Percentiles rank a stretch among this genome's conserved stretches.
Evolutionary conservation across 2,329 filamentous ascomycete species (phyloP).

Genomic region (Penicillium sp.): DNA sequence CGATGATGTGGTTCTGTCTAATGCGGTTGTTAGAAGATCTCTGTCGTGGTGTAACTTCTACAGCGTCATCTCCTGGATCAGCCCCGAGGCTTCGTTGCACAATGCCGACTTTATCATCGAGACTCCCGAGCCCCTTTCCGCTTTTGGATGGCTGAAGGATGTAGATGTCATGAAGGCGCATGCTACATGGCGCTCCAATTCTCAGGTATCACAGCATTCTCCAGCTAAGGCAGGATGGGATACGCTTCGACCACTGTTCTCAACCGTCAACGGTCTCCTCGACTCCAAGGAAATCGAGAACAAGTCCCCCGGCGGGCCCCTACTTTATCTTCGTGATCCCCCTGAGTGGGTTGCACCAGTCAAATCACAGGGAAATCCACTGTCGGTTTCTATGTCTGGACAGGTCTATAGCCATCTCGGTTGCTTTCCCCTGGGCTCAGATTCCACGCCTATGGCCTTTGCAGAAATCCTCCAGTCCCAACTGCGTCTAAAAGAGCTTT

Average conservation of each 20-base stretch:
- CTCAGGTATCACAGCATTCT: constrained; percentile 18
- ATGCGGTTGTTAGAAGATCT: constrained; percentile 42
- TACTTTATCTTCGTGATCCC: constrained; percentile 24
- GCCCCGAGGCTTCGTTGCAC: constrained; percentile 33
- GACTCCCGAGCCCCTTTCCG: constrained; percentile 39
- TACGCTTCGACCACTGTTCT: constrained; percentile 25
- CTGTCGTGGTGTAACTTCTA: constrained; percentile 47
- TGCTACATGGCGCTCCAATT: constrained; percentile 39
- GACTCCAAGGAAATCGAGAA: constrained; percentile 20
- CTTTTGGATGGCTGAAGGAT: constrained; percentile 47
- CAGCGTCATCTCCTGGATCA: constrained; percentile 44
- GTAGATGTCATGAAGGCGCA: constrained; percentile 43
- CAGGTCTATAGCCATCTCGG: constrained; percentile 39
- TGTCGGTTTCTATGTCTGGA: constrained; percentile 37
- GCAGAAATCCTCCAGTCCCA: constrained; percentile 45
- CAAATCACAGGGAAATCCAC: constrained; percentile 32
- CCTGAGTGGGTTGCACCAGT: constrained; percentile 32
- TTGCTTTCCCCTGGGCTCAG: constrained; percentile 46
- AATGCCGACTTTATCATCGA: constrained; percentile 33
- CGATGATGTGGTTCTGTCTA: constrained; percentile 34
- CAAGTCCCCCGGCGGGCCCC: constrained; percentile 4
- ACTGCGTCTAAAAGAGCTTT: constrained; percentile 38
- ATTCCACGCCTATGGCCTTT: constrained; percentile 40
- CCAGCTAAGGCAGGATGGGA: constrained; percentile 24
- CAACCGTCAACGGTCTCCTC: constrained; percentile 24